Conservation (phyloP, 2,329 filamentous ascomycete species). For the Proliferodiscus dingleyae region DNA sequence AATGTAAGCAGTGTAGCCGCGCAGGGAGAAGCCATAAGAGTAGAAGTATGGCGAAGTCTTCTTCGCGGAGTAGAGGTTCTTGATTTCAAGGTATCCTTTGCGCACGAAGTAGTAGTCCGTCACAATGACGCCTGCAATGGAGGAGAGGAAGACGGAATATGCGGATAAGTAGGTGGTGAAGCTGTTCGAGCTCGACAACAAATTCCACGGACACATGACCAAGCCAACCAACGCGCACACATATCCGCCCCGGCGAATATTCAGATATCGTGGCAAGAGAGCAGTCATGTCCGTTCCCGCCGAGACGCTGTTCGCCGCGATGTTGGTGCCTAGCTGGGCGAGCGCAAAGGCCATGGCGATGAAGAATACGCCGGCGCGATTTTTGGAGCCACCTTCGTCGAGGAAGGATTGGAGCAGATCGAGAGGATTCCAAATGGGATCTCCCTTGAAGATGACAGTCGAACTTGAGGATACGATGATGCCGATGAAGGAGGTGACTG, state of each 20-base stretch:
- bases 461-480: conserved; percentile 74
- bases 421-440: conserved; percentile 70
- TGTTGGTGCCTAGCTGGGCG: conserved; percentile 81
- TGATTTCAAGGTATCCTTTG: conserved; percentile 72
- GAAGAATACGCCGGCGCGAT: conserved; percentile 72
- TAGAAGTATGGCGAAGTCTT: conserved; percentile 68
- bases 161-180: conserved; percentile 90
- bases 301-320: conserved; percentile 80
- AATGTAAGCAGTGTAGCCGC: conserved; percentile 78
- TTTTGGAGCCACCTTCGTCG: conserved; percentile 60
- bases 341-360: conserved; percentile 68
- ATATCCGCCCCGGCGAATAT: conserved; percentile 82
- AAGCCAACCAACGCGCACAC: conserved; percentile 76
- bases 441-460: conserved; percentile 56
- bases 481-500: conserved; percentile 77
- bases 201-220: conserved; percentile 81
- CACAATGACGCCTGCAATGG: conserved; percentile 87
- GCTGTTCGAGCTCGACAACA: conserved; percentile 69
- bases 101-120: conserved; percentile 85
- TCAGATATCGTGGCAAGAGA: conserved; percentile 72
- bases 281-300: conserved; percentile 75
- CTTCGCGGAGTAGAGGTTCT: conserved; percentile 71
- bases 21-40: conserved; percentile 71
- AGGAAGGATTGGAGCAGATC: conserved; percentile 62
- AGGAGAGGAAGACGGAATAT: conserved; percentile 90